Conservation (phyloP, 495 filamentous ascomycete genomes). For the Saxophila tyrrhenica region DNA sequence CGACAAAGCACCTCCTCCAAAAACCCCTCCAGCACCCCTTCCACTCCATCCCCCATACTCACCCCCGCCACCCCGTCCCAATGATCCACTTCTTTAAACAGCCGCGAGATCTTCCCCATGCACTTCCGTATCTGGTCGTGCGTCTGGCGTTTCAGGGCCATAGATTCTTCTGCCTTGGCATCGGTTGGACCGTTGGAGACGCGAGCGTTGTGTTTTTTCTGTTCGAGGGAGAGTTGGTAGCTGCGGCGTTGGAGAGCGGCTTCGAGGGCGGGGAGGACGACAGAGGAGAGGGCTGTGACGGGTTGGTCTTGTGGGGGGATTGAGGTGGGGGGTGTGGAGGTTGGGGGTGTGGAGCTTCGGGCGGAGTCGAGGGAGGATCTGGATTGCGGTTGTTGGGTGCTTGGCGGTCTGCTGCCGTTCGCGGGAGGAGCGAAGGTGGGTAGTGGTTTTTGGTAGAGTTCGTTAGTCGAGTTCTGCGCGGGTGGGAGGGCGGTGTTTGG, state of each 20-base stretch:
- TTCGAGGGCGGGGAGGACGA: constrained; percentile 83
- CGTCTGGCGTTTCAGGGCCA: constrained; percentile 52
- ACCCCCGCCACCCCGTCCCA: constrained; percentile 74
- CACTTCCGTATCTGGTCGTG: constrained; percentile 73
- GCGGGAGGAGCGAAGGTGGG: constrained; percentile 5
- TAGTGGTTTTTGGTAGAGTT: constrained; percentile 21
- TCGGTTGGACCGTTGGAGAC: too few species aligned
- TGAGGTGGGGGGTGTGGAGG: constrained; percentile 16
- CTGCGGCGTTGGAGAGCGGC: constrained; percentile 74
- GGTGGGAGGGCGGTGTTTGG: not conserved
- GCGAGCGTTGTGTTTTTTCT: constrained; percentile 32
- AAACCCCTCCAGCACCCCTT: constrained; percentile 77
- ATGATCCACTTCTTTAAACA: constrained; percentile 78
- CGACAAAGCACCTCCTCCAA: constrained; percentile 91
- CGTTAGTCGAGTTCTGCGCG: constrained; percentile 13
- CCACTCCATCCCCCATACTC: constrained; percentile 81
- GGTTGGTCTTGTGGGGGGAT: constrained; percentile 21
- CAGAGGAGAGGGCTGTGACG: constrained; percentile 58
- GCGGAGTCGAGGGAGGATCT: not conserved
- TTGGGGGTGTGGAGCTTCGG: not conserved
- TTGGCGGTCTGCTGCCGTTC: not conserved
- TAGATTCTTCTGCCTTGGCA: constrained; percentile 16
- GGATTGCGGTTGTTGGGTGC: not conserved
- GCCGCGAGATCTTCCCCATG: constrained; percentile 59
- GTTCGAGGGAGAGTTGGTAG: constrained; percentile 47